Conservation (phyloP, 148 eudicot species). For the Rhododendron mucronatum region DNA sequence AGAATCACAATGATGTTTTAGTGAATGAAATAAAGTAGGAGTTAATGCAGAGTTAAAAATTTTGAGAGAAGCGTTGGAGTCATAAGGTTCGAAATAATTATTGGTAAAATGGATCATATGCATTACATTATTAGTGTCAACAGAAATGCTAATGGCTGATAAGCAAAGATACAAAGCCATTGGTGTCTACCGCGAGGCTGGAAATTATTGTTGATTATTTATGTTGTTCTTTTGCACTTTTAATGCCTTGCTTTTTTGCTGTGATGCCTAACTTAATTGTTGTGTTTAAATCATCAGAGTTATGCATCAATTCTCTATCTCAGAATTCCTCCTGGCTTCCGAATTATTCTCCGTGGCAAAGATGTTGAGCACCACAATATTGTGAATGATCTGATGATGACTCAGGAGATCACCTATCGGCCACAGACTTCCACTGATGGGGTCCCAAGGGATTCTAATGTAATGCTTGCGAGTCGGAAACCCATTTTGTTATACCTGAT, state of each 20-base stretch:
- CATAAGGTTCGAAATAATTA: not conserved
- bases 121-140: not conserved
- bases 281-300: slow-evolving; percentile 48
- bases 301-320: slow-evolving; percentile 91
- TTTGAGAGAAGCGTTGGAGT: not conserved
- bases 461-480: slow-evolving; percentile 26
- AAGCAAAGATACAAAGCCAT: not conserved
- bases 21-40: not conserved
- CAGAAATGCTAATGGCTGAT: not conserved
- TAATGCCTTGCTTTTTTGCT: not conserved
- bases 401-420: slow-evolving; percentile 65
- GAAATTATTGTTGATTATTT: not conserved
- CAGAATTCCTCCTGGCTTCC: slow-evolving; percentile 64
- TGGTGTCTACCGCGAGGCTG: not conserved
- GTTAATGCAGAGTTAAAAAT: not conserved
- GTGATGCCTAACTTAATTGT: slow-evolving; percentile 6
- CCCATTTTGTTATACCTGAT: slow-evolving; percentile 1
- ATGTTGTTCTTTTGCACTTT: not conserved
- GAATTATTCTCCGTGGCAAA: slow-evolving; percentile 77
- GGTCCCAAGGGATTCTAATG: slow-evolving; percentile 55
- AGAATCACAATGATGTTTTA: not conserved
- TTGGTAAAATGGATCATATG: not conserved
- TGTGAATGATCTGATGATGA: slow-evolving; percentile 82
- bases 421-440: slow-evolving; percentile 57
- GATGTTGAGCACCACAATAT: slow-evolving; percentile 82